Percentiles rank a stretch among this genome's conserved stretches.
Conservation (phyloP, 768 basidiomycete species). For the Leucogyrophana mollusca region DNA sequence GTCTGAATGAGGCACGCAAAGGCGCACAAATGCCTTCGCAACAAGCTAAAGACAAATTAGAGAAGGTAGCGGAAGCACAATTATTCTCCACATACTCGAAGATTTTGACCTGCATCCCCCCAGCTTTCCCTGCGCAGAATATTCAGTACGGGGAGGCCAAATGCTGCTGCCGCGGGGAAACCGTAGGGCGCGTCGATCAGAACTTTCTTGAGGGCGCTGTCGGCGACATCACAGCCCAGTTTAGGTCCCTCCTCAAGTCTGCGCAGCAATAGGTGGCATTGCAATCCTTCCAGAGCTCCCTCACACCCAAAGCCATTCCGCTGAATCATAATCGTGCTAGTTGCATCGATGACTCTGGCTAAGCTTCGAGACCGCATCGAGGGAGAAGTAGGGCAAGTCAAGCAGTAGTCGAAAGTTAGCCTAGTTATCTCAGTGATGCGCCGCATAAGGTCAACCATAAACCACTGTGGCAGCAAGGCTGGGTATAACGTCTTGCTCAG, state of each 20-base stretch:
- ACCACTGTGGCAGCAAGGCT: constrained; percentile 44
- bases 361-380: constrained; percentile 38
- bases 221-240: constrained; percentile 35
- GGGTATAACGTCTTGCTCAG: constrained; percentile 41
- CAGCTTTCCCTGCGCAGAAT: constrained; percentile 39
- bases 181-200: constrained; percentile 16
- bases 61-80: no score
- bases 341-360: constrained; percentile 37
- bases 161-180: constrained; percentile 12
- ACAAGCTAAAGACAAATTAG: constrained; percentile 18
- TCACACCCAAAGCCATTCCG: constrained; percentile 27
- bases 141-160: constrained; percentile 28
- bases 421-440: constrained; percentile 38
- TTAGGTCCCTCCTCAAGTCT: constrained; percentile 44
- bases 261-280: constrained; percentile 40
- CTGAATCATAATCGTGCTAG: constrained; percentile 21
- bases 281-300: constrained; percentile 30
- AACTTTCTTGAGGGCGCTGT: constrained; percentile 26
- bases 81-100: constrained; percentile 36
- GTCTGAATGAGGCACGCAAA: constrained; percentile 28
- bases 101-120: constrained; percentile 29
- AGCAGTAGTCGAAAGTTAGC: constrained; percentile 41
- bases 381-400: constrained; percentile 33
- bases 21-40: constrained; percentile 28
- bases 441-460: constrained; percentile 48